Conservation (phyloP, 768 basidiomycete species). For the Phaffia tasmanica region DNA sequence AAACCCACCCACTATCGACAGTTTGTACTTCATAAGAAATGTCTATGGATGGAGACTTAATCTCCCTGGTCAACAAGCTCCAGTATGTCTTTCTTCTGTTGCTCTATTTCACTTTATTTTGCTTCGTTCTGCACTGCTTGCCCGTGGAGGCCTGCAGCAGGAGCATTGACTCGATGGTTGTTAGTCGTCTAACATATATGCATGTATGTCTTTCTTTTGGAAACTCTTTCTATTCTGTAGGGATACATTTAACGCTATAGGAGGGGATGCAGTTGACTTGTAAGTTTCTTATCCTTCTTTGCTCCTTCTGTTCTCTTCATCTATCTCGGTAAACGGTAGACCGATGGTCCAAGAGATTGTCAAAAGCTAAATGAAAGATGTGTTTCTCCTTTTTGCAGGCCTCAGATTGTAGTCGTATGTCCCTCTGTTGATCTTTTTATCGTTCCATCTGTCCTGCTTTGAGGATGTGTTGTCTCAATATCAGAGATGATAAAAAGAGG, state of each 20-base stretch:
- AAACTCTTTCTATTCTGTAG: constrained; percentile 16
- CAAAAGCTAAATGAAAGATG: no score
- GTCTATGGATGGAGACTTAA: constrained; percentile 85
- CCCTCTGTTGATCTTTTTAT: no score
- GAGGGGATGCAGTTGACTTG: constrained; percentile 42
- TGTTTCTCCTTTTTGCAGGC: constrained; percentile 24
- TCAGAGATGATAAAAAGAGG: no score
- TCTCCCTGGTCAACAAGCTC: constrained; percentile 85
- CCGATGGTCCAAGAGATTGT: no score
- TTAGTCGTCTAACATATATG: constrained; percentile 47
- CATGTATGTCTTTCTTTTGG: constrained; percentile 55
- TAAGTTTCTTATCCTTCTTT: constrained; percentile 21
- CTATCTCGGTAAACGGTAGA: no score
- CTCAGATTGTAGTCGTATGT: constrained; percentile 42
- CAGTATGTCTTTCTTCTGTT: constrained; percentile 47
- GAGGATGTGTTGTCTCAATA: background rate
- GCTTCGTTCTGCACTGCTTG: constrained; percentile 76
- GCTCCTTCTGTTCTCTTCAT: background rate
- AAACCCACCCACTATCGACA: no score
- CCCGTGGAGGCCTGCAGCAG: no score
- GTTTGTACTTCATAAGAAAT: constrained; percentile 28
- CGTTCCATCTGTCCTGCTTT: background rate
- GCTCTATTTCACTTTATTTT: constrained; percentile 42
- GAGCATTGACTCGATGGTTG: no score
- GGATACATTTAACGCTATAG: constrained; percentile 39